Conservation (phyloP, 2,329 filamentous ascomycete species). For the Rachicladosporium sp. region DNA sequence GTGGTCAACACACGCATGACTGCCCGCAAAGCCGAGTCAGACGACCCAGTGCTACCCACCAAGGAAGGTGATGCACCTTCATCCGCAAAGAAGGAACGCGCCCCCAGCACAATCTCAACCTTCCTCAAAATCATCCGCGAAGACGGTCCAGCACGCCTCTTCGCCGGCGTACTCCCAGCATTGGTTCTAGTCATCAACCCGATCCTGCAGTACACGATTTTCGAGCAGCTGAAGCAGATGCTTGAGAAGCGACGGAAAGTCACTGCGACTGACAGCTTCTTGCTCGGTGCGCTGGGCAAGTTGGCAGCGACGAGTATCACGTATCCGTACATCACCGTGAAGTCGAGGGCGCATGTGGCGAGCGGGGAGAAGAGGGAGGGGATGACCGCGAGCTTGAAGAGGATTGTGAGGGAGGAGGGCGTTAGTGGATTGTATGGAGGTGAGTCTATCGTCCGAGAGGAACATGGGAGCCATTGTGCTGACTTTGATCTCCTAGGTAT, state of each 20-base stretch:
- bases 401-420: slow-evolving; percentile 81
- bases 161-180: slow-evolving; percentile 83
- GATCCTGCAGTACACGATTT: slow-evolving; percentile 96
- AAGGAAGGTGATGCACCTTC: slow-evolving; percentile 26
- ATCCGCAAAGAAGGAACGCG: slow-evolving; percentile 25
- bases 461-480: background rate
- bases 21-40: slow-evolving; percentile 55
- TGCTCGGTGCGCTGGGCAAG: slow-evolving; percentile 86
- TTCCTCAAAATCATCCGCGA: slow-evolving; percentile 67
- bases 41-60: slow-evolving; percentile 25
- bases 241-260: slow-evolving; percentile 67
- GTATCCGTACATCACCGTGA: slow-evolving; percentile 97
- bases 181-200: slow-evolving; percentile 94
- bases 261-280: slow-evolving; percentile 77
- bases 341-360: slow-evolving; percentile 94
- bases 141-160: slow-evolving; percentile 75
- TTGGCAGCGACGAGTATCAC: slow-evolving; percentile 86
- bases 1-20: slow-evolving; percentile 98
- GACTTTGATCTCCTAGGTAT: slow-evolving; percentile 51
- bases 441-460: slow-evolving; percentile 30
- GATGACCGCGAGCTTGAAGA: slow-evolving; percentile 63
- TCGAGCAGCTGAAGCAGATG: slow-evolving; percentile 91
- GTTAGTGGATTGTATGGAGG: slow-evolving; percentile 86
- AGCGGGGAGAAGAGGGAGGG: slow-evolving; percentile 64
- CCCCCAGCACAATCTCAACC: slow-evolving; percentile 66